Percentiles rank a stretch among this genome's conserved stretches.
These are phyloP conservation scores for Apium graveolens DNA, from an alignment of 129 eudicot genomes.

Conservation along the genomic window DNA sequence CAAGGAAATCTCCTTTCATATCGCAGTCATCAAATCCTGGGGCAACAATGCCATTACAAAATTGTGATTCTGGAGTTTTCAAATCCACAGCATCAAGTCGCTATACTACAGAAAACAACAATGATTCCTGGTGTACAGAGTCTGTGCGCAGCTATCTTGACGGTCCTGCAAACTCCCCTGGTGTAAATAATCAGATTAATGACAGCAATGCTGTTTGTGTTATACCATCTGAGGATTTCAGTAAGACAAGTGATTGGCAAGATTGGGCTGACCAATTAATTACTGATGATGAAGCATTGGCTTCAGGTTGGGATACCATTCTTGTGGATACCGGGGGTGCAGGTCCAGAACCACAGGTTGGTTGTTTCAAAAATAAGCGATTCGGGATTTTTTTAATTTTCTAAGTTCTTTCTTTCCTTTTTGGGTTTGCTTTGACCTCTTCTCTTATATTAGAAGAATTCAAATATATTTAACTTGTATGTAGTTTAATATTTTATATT, in stretches of 20 bases:
- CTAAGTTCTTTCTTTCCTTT: background rate
- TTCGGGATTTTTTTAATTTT: slow-evolving; percentile 6
- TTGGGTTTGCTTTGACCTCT: background rate
- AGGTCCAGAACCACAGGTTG: slow-evolving; percentile 58
- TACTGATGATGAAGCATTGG: slow-evolving; percentile 56
- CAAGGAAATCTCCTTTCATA: slow-evolving; percentile 47
- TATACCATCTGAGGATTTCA: slow-evolving; percentile 50
- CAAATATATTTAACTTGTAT: background rate
- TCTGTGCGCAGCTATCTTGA: slow-evolving; percentile 54
- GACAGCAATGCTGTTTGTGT: slow-evolving; percentile 24
- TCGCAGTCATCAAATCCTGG: slow-evolving; percentile 39
- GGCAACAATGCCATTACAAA: slow-evolving; percentile 22
- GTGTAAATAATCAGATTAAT: slow-evolving; percentile 39
- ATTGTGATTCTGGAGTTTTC: slow-evolving; percentile 37
- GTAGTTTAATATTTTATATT: background rate
- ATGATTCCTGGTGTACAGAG: slow-evolving; percentile 54
- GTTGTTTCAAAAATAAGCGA: slow-evolving; percentile 3
- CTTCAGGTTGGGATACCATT: slow-evolving; percentile 72
- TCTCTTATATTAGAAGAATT: background rate
- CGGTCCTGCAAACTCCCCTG: slow-evolving; percentile 33
- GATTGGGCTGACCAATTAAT: slow-evolving; percentile 86
- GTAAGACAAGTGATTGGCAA: slow-evolving; percentile 69
- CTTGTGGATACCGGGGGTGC: slow-evolving; percentile 50
- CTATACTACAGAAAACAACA: slow-evolving; percentile 45
- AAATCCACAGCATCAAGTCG: slow-evolving; percentile 57